These are phyloP conservation scores for Fusarium penzigii DNA, from an alignment of 2,329 filamentous ascomycete genomes.

Conservation along the genomic window DNA sequence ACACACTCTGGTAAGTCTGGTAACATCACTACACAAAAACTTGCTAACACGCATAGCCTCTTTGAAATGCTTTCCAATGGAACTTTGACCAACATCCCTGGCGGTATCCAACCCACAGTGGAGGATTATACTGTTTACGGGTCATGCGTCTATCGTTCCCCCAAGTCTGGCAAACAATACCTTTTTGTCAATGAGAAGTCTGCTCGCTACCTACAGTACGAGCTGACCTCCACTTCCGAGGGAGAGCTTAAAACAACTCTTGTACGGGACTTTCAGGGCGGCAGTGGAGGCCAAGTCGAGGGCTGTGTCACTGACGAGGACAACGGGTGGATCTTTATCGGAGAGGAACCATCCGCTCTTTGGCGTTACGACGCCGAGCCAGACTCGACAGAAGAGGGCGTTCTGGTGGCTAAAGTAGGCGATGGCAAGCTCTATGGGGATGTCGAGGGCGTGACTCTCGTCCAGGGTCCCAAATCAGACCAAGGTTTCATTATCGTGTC, in stretches of 20 bases:
- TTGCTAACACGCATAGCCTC: constrained; percentile 37
- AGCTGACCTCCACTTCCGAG: constrained; percentile 42
- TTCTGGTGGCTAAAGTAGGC: constrained; percentile 43
- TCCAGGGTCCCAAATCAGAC: constrained; percentile 44
- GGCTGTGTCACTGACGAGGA: constrained; percentile 55
- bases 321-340: constrained; percentile 51
- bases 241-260: constrained; percentile 47
- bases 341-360: constrained; percentile 52
- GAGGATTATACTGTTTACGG: constrained; percentile 51
- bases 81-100: constrained; percentile 42
- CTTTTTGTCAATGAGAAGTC: constrained; percentile 57
- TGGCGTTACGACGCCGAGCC: constrained; percentile 56
- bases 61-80: constrained; percentile 51
- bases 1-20: constrained; percentile 51
- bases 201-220: constrained; percentile 55
- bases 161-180: constrained; percentile 48
- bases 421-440: constrained; percentile 51
- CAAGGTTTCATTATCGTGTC: constrained; percentile 54
- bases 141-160: constrained; percentile 53
- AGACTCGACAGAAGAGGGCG: constrained; percentile 36
- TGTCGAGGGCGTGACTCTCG: constrained; percentile 54
- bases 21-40: rapidly evolving
- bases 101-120: constrained; percentile 48
- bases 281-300: constrained; percentile 54
- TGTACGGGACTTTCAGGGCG: constrained; percentile 52